Conservation (phyloP, 768 basidiomycete genomes). For the Omphalotus guepiniiformis region DNA sequence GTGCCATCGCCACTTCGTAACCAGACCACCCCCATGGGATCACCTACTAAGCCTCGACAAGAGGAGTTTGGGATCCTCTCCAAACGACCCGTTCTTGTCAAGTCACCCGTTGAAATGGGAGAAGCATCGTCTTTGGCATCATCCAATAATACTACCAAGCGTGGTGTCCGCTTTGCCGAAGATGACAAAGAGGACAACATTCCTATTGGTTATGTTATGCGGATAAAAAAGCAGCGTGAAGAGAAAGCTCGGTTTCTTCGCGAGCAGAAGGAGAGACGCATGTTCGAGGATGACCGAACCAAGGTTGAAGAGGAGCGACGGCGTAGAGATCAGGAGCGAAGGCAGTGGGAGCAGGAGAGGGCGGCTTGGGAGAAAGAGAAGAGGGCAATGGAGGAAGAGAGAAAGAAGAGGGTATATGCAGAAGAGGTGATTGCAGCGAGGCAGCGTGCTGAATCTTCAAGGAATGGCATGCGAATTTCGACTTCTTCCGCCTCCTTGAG, state of each 20-base stretch:
- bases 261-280: slow-evolving; percentile 52
- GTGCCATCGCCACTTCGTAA: slow-evolving; percentile 13
- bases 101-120: slow-evolving; percentile 1
- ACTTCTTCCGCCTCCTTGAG: slow-evolving; percentile 36
- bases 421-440: slow-evolving; percentile 63
- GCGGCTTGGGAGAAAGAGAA: slow-evolving; percentile 49
- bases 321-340: slow-evolving; percentile 39
- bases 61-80: slow-evolving; percentile 4
- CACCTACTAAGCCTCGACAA: slow-evolving; percentile 7
- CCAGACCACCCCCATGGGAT: slow-evolving; percentile 8
- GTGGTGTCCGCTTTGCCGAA: slow-evolving; percentile 64
- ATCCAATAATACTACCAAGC: slow-evolving; percentile 26
- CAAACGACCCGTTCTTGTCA: slow-evolving; percentile 12
- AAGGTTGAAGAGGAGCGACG: slow-evolving; percentile 40
- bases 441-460: slow-evolving; percentile 48
- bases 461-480: slow-evolving; percentile 24
- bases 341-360: slow-evolving; percentile 41
- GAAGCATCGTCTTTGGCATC: neutral
- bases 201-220: slow-evolving; percentile 66
- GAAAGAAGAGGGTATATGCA: slow-evolving; percentile 45
- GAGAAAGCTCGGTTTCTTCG: slow-evolving; percentile 66
- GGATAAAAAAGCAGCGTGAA: slow-evolving; percentile 67
- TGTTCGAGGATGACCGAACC: slow-evolving; percentile 40
- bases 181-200: slow-evolving; percentile 65
- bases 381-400: slow-evolving; percentile 49